A percentile compares a stretch with the other conserved stretches of the same genome.
Conservation (phyloP, 2,329 filamentous ascomycete genomes). For the Colletotrichum musicola region DNA sequence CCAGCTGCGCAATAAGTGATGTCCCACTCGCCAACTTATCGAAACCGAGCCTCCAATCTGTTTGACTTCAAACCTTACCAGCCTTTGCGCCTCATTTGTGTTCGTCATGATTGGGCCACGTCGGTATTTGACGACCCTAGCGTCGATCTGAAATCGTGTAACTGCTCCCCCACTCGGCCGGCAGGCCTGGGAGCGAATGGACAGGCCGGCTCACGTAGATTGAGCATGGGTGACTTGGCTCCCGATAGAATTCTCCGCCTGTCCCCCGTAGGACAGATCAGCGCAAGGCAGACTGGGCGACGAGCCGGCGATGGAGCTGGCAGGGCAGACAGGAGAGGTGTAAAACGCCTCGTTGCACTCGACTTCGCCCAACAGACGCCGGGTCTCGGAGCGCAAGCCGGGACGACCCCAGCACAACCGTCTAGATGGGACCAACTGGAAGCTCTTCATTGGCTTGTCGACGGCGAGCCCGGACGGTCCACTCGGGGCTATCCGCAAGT, state of each 20-base stretch:
- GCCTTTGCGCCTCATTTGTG: background rate
- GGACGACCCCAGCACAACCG: conserved; percentile 2
- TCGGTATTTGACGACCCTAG: conserved; percentile 18
- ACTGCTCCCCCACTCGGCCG: background rate
- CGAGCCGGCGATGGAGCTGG: background rate
- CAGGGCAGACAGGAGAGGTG: background rate
- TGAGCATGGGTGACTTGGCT: conserved; percentile 27
- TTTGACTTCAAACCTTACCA: conserved; percentile 19
- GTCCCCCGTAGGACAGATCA: conserved; percentile 24
- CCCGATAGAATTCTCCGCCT: conserved; percentile 28
- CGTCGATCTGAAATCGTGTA: conserved; percentile 13
- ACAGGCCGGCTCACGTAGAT: conserved; percentile 15
- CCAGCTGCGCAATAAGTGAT: background rate
- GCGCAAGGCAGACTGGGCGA: conserved; percentile 20
- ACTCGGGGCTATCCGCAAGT: conserved; percentile 21
- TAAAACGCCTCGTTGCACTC: conserved; percentile 21
- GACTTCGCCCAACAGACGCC: background rate
- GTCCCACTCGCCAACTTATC: background rate
- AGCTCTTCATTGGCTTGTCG: background rate
- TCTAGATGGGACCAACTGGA: conserved; percentile 5
- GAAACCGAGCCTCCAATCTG: conserved; percentile 26
- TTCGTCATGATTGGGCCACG: conserved; percentile 9
- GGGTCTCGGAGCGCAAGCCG: background rate
- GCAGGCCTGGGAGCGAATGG: conserved; percentile 1
- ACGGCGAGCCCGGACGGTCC: conserved; percentile 3